Conservation (phyloP, 2,329 filamentous ascomycete species). For the Claviceps sp. region DNA sequence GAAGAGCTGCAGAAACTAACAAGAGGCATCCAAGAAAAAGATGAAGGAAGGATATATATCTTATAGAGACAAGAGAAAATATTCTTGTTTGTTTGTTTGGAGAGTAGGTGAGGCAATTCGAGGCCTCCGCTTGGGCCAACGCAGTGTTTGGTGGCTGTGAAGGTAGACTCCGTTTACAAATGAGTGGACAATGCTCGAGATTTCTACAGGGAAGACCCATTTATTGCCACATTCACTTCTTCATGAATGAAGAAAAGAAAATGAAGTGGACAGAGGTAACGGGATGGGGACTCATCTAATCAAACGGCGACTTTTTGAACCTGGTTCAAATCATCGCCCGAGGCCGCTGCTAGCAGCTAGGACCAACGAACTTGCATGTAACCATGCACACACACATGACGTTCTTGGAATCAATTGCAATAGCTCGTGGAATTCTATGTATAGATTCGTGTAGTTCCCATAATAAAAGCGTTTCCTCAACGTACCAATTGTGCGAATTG, state of each 20-base stretch:
- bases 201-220: not conserved
- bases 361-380: slow-evolving; percentile 2
- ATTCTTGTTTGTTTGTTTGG: not conserved
- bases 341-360: not conserved
- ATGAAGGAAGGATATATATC: not conserved
- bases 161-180: slow-evolving; percentile 1
- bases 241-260: not conserved
- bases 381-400: slow-evolving; percentile 2
- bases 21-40: not conserved
- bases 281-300: not conserved
- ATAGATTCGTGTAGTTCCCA: not conserved
- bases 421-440: slow-evolving; percentile 1
- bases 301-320: not conserved
- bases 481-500: not conserved
- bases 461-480: not conserved
- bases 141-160: not conserved
- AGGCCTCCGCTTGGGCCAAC: not conserved
- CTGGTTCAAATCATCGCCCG: not conserved
- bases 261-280: not conserved
- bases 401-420: not conserved
- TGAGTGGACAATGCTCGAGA: not conserved
- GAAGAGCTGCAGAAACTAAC: not conserved
- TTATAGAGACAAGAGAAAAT: not conserved
- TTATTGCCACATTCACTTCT: not conserved
- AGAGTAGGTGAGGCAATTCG: not conserved